phyloP scores from a whole-genome alignment of 768 basidiomycete genomes.

The Pholiota conissans region DNA sequence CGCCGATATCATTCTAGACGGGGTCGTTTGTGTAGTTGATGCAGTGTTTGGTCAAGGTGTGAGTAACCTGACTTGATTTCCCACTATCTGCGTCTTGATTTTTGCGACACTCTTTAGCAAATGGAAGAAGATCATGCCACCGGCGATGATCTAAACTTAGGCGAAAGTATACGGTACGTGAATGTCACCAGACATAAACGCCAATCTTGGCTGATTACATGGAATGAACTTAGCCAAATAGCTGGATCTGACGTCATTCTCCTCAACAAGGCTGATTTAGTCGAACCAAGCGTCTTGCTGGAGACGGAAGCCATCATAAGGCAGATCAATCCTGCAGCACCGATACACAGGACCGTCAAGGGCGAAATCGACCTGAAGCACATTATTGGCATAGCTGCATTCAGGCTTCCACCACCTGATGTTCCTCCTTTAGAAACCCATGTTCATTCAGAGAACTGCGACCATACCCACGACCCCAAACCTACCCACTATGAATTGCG shows the following conservation, averaged over 20 bases:
- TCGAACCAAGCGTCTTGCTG: slow-evolving; percentile 40
- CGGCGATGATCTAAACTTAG: slow-evolving; percentile 44
- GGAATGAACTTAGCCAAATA: slow-evolving; percentile 66
- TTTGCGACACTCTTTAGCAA: slow-evolving; percentile 53
- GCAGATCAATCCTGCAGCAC: slow-evolving; percentile 77
- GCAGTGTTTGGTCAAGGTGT: slow-evolving; percentile 72
- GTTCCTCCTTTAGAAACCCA: slow-evolving; percentile 13
- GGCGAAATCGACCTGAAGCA: slow-evolving; percentile 72
- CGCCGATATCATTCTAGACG: slow-evolving; percentile 78
- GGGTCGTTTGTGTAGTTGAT: slow-evolving; percentile 92
- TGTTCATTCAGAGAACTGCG: slow-evolving; percentile 28
- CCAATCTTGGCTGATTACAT: neutral
- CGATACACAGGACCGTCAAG: slow-evolving; percentile 70
- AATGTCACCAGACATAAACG: neutral
- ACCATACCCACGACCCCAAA: slow-evolving; percentile 32
- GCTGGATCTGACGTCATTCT: slow-evolving; percentile 90
- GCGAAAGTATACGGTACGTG: slow-evolving; percentile 77
- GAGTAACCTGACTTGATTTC: neutral
- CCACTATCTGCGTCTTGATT: slow-evolving; percentile 1
- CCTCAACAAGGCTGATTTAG: slow-evolving; percentile 89
- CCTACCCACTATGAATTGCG: slow-evolving; percentile 68
- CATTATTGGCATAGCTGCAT: slow-evolving; percentile 84
- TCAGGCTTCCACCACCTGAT: slow-evolving; percentile 47
- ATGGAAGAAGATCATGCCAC: slow-evolving; percentile 74
- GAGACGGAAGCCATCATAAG: slow-evolving; percentile 62